A percentile compares a stretch with the other conserved stretches of the same genome.
phyloP scores from a whole-genome alignment of 75 land plant genomes.

The Ceratopteris richardii region DNA sequence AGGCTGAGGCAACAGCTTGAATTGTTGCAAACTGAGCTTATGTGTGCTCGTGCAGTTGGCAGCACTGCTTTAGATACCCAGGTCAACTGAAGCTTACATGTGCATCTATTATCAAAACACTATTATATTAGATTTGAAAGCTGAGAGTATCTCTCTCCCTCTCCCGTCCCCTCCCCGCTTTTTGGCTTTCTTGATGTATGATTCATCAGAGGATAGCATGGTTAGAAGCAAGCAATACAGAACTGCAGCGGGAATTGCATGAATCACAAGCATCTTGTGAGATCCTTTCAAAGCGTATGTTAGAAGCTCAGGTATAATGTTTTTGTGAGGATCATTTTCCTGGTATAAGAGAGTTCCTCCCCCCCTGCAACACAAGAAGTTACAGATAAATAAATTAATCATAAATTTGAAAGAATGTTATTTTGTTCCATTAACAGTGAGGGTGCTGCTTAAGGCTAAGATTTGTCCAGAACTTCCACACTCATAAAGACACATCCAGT shows the following conservation, averaged over 20 bases:
- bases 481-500: too few relatives aligned
- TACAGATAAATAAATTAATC: too few relatives aligned
- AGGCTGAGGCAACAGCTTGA: slow-evolving; percentile 93
- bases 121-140: neutral
- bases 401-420: too few relatives aligned
- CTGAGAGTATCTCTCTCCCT: too few relatives aligned
- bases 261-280: slow-evolving; percentile 41
- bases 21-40: slow-evolving; percentile 78
- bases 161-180: too few relatives aligned
- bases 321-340: too few relatives aligned
- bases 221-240: slow-evolving; percentile 84
- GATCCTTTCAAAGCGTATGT: slow-evolving; percentile 32
- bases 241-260: slow-evolving; percentile 67
- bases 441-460: too few relatives aligned
- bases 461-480: too few relatives aligned
- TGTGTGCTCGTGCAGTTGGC: slow-evolving; percentile 73
- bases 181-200: too few relatives aligned
- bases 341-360: too few relatives aligned
- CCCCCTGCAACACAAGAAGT: too few relatives aligned
- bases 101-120: neutral
- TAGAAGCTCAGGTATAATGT: slow-evolving; percentile 54
- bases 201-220: slow-evolving; percentile 73
- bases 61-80: slow-evolving; percentile 38
- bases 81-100: slow-evolving; percentile 6
- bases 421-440: too few relatives aligned